Conservation (phyloP, 257 asterid genomes). For the Penstemon barbatus region DNA sequence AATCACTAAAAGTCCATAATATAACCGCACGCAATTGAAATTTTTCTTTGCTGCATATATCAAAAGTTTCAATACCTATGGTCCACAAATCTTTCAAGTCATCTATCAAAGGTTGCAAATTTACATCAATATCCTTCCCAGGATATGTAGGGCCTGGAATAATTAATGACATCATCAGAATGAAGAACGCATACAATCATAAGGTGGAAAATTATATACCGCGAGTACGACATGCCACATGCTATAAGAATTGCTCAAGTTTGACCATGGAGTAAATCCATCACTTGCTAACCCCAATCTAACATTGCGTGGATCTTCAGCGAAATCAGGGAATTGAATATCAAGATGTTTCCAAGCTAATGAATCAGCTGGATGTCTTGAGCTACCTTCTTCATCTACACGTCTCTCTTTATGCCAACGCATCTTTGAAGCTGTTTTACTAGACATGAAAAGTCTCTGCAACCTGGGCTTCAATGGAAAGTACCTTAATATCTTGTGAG, state of each 20-base stretch:
- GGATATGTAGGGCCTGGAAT: slow-evolving; percentile 1
- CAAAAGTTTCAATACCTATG: too few species aligned
- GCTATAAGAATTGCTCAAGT: not conserved
- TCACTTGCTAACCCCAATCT: not conserved
- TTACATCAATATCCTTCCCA: not conserved
- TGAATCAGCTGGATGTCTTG: too few species aligned
- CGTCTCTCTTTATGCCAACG: slow-evolving; percentile 7
- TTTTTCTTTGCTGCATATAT: too few species aligned
- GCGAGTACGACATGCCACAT: slow-evolving; percentile 2
- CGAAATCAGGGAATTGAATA: too few species aligned
- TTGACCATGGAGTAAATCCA: not conserved
- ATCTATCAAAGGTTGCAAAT: not conserved
- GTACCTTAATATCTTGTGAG: slow-evolving; percentile 7
- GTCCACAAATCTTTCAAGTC: not conserved
- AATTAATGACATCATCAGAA: not conserved
- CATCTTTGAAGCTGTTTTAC: not conserved
- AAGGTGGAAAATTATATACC: slow-evolving; percentile 4
- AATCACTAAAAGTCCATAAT: too few species aligned
- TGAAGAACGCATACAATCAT: not conserved
- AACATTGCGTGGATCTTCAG: too few species aligned
- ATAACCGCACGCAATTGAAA: too few species aligned
- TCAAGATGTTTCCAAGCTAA: too few species aligned
- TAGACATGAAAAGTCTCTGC: not conserved
- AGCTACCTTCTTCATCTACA: too few species aligned
- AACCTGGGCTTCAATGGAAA: slow-evolving; percentile 2